A percentile compares a stretch with the other conserved stretches of the same genome.
phyloP scores from a whole-genome alignment of 2,329 filamentous ascomycete genomes.

The Botrytis byssoidea region DNA sequence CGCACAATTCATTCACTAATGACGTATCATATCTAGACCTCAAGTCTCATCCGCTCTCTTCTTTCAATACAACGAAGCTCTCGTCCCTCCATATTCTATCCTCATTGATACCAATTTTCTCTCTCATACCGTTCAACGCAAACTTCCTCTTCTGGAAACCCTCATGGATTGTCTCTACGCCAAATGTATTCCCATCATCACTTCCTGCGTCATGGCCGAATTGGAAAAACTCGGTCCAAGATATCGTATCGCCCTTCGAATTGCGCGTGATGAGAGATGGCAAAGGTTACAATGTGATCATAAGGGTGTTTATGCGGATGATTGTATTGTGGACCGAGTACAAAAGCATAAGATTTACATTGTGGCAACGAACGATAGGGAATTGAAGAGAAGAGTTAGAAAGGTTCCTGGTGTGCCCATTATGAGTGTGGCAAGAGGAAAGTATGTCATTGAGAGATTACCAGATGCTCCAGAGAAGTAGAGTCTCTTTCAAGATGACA shows the following conservation, averaged over 20 bases:
- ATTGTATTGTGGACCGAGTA: conserved; percentile 74
- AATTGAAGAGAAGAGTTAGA: conserved; percentile 68
- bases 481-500: not conserved
- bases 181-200: conserved; percentile 86
- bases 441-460: conserved; percentile 91
- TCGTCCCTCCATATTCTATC: conserved; percentile 73
- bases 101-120: conserved; percentile 86
- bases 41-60: conserved; percentile 82
- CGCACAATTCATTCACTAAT: conserved; percentile 19
- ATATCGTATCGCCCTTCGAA: conserved; percentile 80
- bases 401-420: conserved; percentile 72
- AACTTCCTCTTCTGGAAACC: conserved; percentile 80
- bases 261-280: conserved; percentile 88
- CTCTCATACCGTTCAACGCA: conserved; percentile 84
- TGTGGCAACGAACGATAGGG: conserved; percentile 74
- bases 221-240: conserved; percentile 86
- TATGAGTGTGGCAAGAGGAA: conserved; percentile 80
- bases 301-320: conserved; percentile 84
- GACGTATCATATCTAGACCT: conserved; percentile 47
- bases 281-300: conserved; percentile 85
- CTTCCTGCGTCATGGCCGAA: conserved; percentile 77
- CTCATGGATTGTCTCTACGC: conserved; percentile 96
- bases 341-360: conserved; percentile 76
- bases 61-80: conserved; percentile 83
- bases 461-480: conserved; percentile 71